Percentiles rank a stretch among this genome's conserved stretches.
Evolutionary conservation across 371 early-diverging fungal genomes (phyloP).

Genomic region (Mucor indicus): DNA sequence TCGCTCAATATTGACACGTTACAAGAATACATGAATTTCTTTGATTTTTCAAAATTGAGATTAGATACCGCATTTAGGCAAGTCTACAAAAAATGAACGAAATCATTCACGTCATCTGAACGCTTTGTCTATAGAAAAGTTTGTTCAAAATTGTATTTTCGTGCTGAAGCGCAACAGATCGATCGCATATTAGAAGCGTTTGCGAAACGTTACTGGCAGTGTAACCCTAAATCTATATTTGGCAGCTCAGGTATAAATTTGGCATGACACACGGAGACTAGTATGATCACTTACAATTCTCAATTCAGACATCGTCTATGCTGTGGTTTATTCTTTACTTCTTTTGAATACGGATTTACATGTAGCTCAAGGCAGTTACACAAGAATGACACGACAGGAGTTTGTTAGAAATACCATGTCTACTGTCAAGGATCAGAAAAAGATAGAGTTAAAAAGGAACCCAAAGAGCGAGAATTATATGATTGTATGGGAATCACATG

Average conservation of each 20-base stretch:
- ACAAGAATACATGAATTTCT: slow-evolving; percentile 67
- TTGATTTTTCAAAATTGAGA: slow-evolving; percentile 68
- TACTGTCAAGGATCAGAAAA: slow-evolving; percentile 43
- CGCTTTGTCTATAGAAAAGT: slow-evolving; percentile 46
- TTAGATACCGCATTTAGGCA: slow-evolving; percentile 81
- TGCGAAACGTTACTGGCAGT: slow-evolving; percentile 76
- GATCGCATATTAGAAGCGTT: slow-evolving; percentile 85
- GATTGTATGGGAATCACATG: slow-evolving; percentile 40
- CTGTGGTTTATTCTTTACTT: slow-evolving; percentile 81
- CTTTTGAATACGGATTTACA: slow-evolving; percentile 93
- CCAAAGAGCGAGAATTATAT: slow-evolving; percentile 8
- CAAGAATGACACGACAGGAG: slow-evolving; percentile 57
- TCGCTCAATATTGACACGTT: slow-evolving; percentile 57
- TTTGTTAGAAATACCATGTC: slow-evolving; percentile 64
- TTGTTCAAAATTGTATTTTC: slow-evolving; percentile 76
- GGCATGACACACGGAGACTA: too few species aligned
- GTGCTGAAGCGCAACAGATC: slow-evolving; percentile 90
- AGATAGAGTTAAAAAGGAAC: background rate
- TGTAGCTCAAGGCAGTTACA: slow-evolving; percentile 68
- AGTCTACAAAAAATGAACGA: too few species aligned
- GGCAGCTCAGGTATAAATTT: slow-evolving; percentile 38
- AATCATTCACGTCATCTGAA: too few species aligned
- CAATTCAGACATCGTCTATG: slow-evolving; percentile 70
- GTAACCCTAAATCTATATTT: slow-evolving; percentile 66
- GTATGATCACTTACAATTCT: too few species aligned